Evolutionary conservation across 257 asterid species (phyloP).

Genomic region (Salvia hispanica): DNA sequence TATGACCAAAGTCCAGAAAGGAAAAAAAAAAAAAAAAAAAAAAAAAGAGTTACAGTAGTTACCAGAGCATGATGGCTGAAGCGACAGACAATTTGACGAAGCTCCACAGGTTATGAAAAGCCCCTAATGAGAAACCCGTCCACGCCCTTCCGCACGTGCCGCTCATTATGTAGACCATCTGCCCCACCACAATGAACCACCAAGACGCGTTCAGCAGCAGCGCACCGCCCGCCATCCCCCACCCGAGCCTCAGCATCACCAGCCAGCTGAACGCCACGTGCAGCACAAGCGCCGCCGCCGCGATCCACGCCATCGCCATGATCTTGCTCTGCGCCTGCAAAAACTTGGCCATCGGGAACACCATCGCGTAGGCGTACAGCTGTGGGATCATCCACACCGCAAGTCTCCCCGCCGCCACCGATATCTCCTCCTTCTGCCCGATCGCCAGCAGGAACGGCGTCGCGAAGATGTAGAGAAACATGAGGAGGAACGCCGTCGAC

Average conservation of each 20-base stretch:
- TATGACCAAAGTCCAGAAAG: too few species aligned
- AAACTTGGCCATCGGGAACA: slow-evolving; percentile 61
- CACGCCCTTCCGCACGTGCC: slow-evolving; percentile 57
- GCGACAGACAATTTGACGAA: slow-evolving; percentile 53
- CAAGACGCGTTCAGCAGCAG: slow-evolving; percentile 52
- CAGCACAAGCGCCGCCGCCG: slow-evolving; percentile 42
- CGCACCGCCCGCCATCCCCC: slow-evolving; percentile 62
- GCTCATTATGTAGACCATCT: slow-evolving; percentile 42
- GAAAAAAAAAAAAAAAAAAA: too few species aligned
- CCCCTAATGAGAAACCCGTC: slow-evolving; percentile 57
- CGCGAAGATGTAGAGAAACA: slow-evolving; percentile 48
- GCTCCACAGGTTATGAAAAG: slow-evolving; percentile 48
- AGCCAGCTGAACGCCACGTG: slow-evolving; percentile 55
- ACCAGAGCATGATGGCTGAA: slow-evolving; percentile 69
- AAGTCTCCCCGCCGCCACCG: slow-evolving; percentile 51
- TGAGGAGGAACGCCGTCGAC: slow-evolving; percentile 40
- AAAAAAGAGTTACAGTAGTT: background rate
- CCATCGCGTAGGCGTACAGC: slow-evolving; percentile 62
- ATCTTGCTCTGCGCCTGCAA: slow-evolving; percentile 68
- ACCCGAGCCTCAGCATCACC: slow-evolving; percentile 48
- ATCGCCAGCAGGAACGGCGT: slow-evolving; percentile 42
- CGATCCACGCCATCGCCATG: slow-evolving; percentile 57
- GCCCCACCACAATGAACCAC: slow-evolving; percentile 63
- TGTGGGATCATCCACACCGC: slow-evolving; percentile 71
- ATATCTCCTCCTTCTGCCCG: slow-evolving; percentile 51